phyloP scores from a whole-genome alignment of 345 rosid genomes.

The Triadica sebifera region DNA sequence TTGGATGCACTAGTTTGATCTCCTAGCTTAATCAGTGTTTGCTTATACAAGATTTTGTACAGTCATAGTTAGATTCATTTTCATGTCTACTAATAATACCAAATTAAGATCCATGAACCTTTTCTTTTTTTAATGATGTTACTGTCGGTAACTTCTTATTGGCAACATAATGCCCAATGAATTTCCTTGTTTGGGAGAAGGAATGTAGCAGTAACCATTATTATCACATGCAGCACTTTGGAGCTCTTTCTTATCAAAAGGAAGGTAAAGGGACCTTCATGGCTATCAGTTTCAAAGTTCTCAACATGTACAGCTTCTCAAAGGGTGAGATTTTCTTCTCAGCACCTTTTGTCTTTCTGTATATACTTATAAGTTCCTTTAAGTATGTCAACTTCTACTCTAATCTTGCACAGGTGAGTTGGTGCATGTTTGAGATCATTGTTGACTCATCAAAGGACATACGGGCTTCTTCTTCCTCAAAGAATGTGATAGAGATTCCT shows the following conservation, averaged over 20 bases:
- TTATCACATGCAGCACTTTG: conserved; percentile 68
- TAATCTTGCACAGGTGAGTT: conserved; percentile 67
- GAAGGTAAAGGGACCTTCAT: conserved; percentile 87
- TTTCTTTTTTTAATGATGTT: not conserved
- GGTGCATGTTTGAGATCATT: conserved; percentile 92
- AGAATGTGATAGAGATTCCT: conserved; percentile 56
- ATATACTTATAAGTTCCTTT: conserved; percentile 15
- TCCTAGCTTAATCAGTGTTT: not conserved
- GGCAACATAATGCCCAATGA: not conserved
- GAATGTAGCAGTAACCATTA: conserved; percentile 6
- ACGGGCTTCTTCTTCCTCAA: conserved; percentile 47
- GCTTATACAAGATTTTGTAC: not conserved
- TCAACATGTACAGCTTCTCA: conserved; percentile 64
- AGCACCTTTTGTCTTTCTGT: conserved; percentile 9
- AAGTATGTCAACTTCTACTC: conserved; percentile 14
- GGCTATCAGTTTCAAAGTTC: conserved; percentile 81
- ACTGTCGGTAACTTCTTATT: conserved; percentile 5
- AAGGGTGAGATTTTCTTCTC: conserved; percentile 50
- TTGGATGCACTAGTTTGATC: not conserved
- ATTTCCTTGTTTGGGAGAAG: not conserved
- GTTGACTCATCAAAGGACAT: conserved; percentile 71
- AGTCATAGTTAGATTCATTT: not conserved
- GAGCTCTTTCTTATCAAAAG: conserved; percentile 92
- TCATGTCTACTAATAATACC: not conserved
- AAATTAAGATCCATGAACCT: not conserved